These are phyloP conservation scores for Candida peoriensis DNA, from an alignment of 805 yeast species.

Conservation along the genomic window DNA sequence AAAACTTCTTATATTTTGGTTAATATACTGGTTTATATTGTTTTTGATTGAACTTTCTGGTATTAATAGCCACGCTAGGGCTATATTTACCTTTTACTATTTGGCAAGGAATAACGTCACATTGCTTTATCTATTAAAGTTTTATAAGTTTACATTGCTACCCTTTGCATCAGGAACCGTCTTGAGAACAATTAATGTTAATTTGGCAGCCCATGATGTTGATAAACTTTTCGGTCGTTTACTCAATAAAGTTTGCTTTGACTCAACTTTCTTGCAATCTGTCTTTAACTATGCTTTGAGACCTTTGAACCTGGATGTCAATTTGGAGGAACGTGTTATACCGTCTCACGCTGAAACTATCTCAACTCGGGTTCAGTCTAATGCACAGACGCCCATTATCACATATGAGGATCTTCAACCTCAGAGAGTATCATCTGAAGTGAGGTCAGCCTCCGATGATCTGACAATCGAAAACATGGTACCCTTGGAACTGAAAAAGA, in stretches of 20 bases:
- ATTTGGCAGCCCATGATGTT: conserved; percentile 1
- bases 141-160: conserved; percentile 7
- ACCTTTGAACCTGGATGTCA: no score
- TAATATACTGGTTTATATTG: conserved; percentile 16
- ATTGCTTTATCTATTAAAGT: conserved; percentile 4
- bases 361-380: no score
- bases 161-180: conserved; percentile 3
- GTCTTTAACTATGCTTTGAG: no score
- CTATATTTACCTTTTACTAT: conserved; percentile 12
- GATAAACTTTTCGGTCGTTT: conserved; percentile 4
- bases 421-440: no score
- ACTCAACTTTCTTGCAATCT: conserved; percentile 1
- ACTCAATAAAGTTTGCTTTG: conserved; percentile 5
- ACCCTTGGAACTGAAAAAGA: no score
- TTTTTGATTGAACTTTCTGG: conserved; percentile 9
- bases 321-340: no score
- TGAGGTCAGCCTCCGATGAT: no score
- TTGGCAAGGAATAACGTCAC: conserved; percentile 3
- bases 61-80: conserved; percentile 14
- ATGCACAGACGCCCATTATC: no score
- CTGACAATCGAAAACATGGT: no score
- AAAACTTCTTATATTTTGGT: conserved; percentile 16
- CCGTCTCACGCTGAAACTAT: no score
- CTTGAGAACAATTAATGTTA: conserved; percentile 1
- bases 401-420: no score